phyloP scores from a whole-genome alignment of 2,329 filamentous ascomycete genomes.

The Penicillium hesseltinei region DNA sequence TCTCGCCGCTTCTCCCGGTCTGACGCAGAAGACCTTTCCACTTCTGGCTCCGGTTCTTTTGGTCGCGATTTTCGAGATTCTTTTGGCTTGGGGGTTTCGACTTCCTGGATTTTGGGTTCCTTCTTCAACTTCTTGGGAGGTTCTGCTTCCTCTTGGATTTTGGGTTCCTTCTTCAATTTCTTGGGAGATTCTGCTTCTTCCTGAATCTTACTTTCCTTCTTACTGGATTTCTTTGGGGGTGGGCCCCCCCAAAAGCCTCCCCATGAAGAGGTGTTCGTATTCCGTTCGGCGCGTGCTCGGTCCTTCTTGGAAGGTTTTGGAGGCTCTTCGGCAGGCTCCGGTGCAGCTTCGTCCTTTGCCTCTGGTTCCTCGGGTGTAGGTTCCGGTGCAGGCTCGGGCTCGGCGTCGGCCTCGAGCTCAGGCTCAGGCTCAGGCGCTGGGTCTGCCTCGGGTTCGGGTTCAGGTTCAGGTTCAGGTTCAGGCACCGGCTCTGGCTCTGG shows the following conservation, averaged over 20 bases:
- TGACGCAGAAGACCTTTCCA: conserved; percentile 68
- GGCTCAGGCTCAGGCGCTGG: conserved; percentile 29
- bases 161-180: conserved; percentile 49
- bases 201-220: conserved; percentile 47
- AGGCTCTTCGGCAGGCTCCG: conserved; percentile 51
- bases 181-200: conserved; percentile 42
- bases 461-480: conserved; percentile 15
- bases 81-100: conserved; percentile 33
- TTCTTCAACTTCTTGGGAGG: conserved; percentile 51
- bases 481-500: conserved; percentile 22
- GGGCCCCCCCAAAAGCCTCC: conserved; percentile 73
- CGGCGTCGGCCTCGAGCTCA: no score
- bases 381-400: conserved; percentile 10
- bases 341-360: conserved; percentile 10
- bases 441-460: conserved; percentile 37
- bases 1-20: conserved; percentile 62
- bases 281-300: conserved; percentile 71
- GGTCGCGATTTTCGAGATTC: conserved; percentile 53
- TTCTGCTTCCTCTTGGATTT: conserved; percentile 36
- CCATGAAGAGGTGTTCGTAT: conserved; percentile 67
- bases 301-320: conserved; percentile 68
- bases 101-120: conserved; percentile 39
- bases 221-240: conserved; percentile 46
- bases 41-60: conserved; percentile 55
- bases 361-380: no score